Base-by-base conservation (phyloP, 1,284 basidiomycete species). In the Apiotrichum laibachii region DNA sequence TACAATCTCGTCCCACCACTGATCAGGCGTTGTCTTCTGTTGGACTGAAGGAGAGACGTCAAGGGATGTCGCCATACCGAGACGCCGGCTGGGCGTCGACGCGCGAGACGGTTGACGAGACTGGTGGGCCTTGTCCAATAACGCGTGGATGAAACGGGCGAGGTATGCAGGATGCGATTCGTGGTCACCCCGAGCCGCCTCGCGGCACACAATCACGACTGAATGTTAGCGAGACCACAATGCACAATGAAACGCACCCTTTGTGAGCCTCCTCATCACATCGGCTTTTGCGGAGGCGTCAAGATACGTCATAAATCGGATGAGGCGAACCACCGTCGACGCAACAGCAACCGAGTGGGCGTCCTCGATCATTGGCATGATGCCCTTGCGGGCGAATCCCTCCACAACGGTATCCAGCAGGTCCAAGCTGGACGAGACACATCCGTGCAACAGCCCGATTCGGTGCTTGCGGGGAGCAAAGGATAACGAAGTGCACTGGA, bases 351-450 rank as follows among this genome's bases (percentile, higher is more conserved):
- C 64, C 12, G 61, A 63, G 34, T 65, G 64, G 4, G 64, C 64
- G 44, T 65, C 64, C 56, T 65, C 64, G 22, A 65, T 65, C 61
- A 65, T 61, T 1, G 64, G 64, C 64, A 65, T 65, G 59, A 65
- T 62, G 26, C 61, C 64, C 53, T 62, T 60, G 33, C 63, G 60
- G 5, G 59, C 64, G 39, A 65, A 65, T 9, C 46, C 61, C 18
- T 65, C 64, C 9, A 65, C 59, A 6, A 65, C 64, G n/a, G 56
- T 55, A 19, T 65, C 56, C 16, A 65, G 56, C 53, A 65, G 47
- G 34, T 62, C 53, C 4, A 65, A 50, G n/a, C 59, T 59, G 13
- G 61, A 61, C 10, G 54, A 44, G 5, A 65, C 64, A 37, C 64
- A 65, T 2, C 59, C 45, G 46, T 65, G 64, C 13, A 63, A 50